These are phyloP conservation scores for Debaryomyces prosopidis DNA, from an alignment of 805 yeast genomes.

Conservation along the genomic window DNA sequence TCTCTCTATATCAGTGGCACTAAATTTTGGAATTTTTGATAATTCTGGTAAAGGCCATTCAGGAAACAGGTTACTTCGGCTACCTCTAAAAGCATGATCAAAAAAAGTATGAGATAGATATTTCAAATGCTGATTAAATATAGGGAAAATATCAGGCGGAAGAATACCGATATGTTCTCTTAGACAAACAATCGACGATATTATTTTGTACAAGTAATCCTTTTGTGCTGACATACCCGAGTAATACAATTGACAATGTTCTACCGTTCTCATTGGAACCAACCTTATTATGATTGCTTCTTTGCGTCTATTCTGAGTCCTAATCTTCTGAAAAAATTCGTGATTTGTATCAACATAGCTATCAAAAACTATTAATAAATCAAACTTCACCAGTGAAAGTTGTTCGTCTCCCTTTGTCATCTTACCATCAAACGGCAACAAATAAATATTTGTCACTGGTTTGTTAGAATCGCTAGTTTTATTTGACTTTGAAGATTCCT, in stretches of 20 bases:
- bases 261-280: slow-evolving; percentile 78
- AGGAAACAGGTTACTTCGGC: slow-evolving; percentile 20
- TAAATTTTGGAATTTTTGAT: slow-evolving; percentile 60
- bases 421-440: slow-evolving; percentile 41
- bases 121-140: slow-evolving; percentile 64
- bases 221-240: slow-evolving; percentile 24
- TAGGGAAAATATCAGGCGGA: slow-evolving; percentile 77
- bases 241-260: slow-evolving; percentile 67
- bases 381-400: slow-evolving; percentile 40
- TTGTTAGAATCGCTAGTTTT: slow-evolving; percentile 8
- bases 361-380: slow-evolving; percentile 65
- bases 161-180: slow-evolving; percentile 80
- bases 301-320: slow-evolving; percentile 28
- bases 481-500: slow-evolving; percentile 33
- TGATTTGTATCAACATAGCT: slow-evolving; percentile 49
- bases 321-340: slow-evolving; percentile 26
- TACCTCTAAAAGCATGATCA: slow-evolving; percentile 29
- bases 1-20: slow-evolving; percentile 75
- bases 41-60: slow-evolving; percentile 84
- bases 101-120: slow-evolving; percentile 64
- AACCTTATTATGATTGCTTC: slow-evolving; percentile 64
- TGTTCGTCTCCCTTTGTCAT: slow-evolving; percentile 22
- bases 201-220: slow-evolving; percentile 59
- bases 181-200: slow-evolving; percentile 80
- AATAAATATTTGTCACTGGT: slow-evolving; percentile 31